These are phyloP conservation scores for Phytophthora agathidicida DNA, from an alignment of 352 stramenopile genomes.

Conservation along the genomic window DNA sequence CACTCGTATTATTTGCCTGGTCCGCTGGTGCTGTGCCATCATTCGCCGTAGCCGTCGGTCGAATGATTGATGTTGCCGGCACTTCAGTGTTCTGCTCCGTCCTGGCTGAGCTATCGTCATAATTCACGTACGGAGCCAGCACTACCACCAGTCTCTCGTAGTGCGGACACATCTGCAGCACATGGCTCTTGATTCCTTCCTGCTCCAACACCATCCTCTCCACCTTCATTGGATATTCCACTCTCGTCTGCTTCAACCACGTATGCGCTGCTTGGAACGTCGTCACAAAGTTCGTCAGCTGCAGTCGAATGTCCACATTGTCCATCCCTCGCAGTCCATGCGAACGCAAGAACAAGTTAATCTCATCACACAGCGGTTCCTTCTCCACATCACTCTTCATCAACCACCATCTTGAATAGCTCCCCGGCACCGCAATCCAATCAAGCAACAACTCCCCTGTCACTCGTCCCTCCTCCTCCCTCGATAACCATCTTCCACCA, in stretches of 20 bases:
- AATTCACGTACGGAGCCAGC: constrained; percentile 35
- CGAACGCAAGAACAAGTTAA: constrained; percentile 40
- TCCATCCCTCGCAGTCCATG: constrained; percentile 31
- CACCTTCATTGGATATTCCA: constrained; percentile 23
- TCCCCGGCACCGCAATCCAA: constrained; percentile 43
- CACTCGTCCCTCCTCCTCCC: constrained; percentile 17
- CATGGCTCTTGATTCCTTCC: constrained; percentile 38
- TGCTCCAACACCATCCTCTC: constrained; percentile 27
- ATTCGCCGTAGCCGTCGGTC: neutral
- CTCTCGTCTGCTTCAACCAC: constrained; percentile 36
- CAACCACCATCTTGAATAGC: constrained; percentile 46
- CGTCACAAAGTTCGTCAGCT: constrained; percentile 35
- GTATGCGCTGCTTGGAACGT: constrained; percentile 44
- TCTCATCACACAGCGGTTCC: constrained; percentile 41
- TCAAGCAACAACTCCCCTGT: constrained; percentile 36
- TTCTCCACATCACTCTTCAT: constrained; percentile 28
- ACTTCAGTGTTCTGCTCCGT: neutral
- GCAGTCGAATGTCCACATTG: constrained; percentile 31
- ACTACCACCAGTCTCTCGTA: constrained; percentile 43
- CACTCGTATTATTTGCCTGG: neutral
- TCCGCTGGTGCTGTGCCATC: neutral
- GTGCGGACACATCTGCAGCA: constrained; percentile 46
- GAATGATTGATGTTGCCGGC: neutral
- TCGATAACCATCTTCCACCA: constrained; percentile 14
- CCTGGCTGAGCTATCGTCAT: constrained; percentile 20